These are phyloP conservation scores for Pichia sp. DNA, from an alignment of 1,139 yeast genomes.

Conservation along the genomic window DNA sequence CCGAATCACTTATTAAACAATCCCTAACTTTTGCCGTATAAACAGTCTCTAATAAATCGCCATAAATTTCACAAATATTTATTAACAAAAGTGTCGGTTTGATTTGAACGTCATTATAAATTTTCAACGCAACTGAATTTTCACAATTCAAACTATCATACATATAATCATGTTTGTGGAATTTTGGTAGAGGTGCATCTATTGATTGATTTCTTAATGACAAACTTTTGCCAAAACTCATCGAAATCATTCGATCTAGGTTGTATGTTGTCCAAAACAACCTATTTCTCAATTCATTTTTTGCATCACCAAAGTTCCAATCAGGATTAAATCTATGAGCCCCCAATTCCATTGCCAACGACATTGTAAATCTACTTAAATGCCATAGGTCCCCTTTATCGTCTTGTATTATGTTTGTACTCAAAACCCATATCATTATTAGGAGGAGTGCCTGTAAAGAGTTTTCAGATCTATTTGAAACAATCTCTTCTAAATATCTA, in stretches of 20 bases:
- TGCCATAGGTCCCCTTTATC: conserved; percentile 25
- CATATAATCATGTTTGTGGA: conserved; percentile 17
- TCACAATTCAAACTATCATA: conserved; percentile 8
- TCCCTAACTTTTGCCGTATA: conserved; percentile 18
- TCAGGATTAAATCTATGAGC: conserved; percentile 22
- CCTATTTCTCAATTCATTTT: conserved; percentile 21
- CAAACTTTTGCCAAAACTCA: conserved; percentile 21
- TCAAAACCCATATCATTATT: conserved; percentile 20
- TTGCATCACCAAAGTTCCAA: conserved; percentile 21
- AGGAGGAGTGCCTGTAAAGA: conserved; percentile 20
- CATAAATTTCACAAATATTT: conserved; percentile 20
- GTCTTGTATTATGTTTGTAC: conserved; percentile 18
- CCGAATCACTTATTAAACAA: conserved; percentile 6
- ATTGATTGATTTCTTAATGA: conserved; percentile 23
- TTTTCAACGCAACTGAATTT: not conserved
- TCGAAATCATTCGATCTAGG: conserved; percentile 21
- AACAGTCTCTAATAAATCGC: conserved; percentile 21
- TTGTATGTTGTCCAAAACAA: conserved; percentile 23
- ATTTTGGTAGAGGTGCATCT: conserved; percentile 21
- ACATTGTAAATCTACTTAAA: conserved; percentile 21
- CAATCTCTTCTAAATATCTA: conserved; percentile 19
- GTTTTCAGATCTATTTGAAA: conserved; percentile 18
- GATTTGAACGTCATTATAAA: conserved; percentile 18
- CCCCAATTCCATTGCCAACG: conserved; percentile 25
- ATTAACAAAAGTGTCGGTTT: conserved; percentile 19